These are phyloP conservation scores for Oidium heveae DNA, from an alignment of 2,329 filamentous ascomycete species.

Conservation along the genomic window DNA sequence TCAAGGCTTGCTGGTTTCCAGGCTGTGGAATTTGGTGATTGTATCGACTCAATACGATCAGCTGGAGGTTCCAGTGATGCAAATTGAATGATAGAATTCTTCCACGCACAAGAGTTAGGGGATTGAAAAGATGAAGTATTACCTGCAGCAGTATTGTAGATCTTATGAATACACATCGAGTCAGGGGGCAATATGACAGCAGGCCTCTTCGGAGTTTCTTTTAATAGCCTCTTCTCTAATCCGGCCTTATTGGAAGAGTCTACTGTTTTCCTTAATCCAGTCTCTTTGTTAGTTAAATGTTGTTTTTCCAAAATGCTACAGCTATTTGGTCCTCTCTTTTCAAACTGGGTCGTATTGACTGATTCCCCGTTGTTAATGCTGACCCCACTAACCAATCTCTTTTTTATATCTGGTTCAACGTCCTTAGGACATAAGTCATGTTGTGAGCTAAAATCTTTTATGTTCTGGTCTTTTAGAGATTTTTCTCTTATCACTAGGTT, in stretches of 20 bases:
- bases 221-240: neutral
- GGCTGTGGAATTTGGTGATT: slow-evolving; percentile 10
- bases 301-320: too few relatives aligned
- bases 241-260: neutral
- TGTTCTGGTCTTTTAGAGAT: too few relatives aligned
- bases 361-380: too few relatives aligned
- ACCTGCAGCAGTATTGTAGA: slow-evolving; percentile 3
- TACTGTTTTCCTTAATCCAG: neutral
- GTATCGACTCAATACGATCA: slow-evolving; percentile 7
- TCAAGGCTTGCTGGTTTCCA: slow-evolving; percentile 10
- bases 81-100: slow-evolving; percentile 1
- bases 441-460: too few relatives aligned
- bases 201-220: slow-evolving; percentile 1
- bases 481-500: too few relatives aligned
- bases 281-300: neutral
- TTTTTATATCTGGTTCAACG: too few relatives aligned
- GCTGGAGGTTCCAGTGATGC: slow-evolving; percentile 1
- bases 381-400: too few relatives aligned
- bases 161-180: slow-evolving; percentile 1
- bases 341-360: too few relatives aligned
- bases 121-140: slow-evolving; percentile 8
- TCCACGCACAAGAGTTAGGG: slow-evolving; percentile 12
- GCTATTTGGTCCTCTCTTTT: too few relatives aligned
- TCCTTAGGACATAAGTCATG: too few relatives aligned
- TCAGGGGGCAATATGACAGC: slow-evolving; percentile 3